Evolutionary conservation across 441 rosid species (phyloP).

Genomic region (Syzygium malaccense): DNA sequence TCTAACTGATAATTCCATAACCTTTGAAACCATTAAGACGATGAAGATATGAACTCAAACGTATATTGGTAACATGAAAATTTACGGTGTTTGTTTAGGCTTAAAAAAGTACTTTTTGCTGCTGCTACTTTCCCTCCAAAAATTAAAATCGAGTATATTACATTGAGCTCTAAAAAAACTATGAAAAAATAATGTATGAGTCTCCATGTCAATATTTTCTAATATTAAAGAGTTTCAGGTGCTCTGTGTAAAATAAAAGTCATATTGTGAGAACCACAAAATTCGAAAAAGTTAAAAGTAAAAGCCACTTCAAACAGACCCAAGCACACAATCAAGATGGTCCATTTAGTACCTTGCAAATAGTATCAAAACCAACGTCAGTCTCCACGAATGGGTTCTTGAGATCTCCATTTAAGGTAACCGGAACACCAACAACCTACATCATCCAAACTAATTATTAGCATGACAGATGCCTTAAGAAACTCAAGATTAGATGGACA

Average conservation of each 20-base stretch:
- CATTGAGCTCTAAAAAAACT: background rate
- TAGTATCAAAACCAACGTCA: constrained; percentile 1
- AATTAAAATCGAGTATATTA: background rate
- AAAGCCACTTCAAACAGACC: background rate
- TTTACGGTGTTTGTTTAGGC: background rate
- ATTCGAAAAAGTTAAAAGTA: background rate
- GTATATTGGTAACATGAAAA: background rate
- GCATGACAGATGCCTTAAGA: background rate
- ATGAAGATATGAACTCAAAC: background rate
- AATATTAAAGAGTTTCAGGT: background rate
- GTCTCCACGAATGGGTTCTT: constrained; percentile 3
- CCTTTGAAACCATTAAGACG: background rate
- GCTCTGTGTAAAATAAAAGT: background rate
- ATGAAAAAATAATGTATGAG: background rate
- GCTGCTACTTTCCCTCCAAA: background rate
- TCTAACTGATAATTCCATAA: background rate
- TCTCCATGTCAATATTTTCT: background rate
- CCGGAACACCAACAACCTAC: background rate
- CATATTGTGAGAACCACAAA: background rate
- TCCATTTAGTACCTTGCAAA: background rate
- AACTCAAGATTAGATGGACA: background rate
- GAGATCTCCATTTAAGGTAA: constrained; percentile 3
- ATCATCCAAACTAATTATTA: background rate
- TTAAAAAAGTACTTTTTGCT: background rate
- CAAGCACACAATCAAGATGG: background rate